phyloP scores from a whole-genome alignment of 1,284 basidiomycete genomes.

The Lignosus rhinocerotis region DNA sequence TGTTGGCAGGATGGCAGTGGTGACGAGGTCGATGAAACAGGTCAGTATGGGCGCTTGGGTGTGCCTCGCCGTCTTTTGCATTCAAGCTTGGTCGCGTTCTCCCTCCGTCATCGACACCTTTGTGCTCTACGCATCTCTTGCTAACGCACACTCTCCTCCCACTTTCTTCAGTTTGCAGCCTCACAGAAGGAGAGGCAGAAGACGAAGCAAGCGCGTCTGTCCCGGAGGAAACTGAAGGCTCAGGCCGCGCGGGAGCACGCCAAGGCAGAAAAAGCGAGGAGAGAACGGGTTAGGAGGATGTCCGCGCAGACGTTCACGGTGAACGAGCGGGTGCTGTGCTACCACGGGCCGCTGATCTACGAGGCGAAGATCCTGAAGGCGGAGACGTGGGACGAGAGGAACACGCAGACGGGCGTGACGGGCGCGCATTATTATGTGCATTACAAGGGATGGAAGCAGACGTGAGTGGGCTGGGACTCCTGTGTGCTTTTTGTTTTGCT shows the following conservation, averaged over 20 bases:
- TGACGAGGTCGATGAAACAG: neutral
- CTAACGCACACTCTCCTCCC: neutral
- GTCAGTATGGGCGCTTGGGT: neutral
- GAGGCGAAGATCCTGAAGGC: conserved; percentile 91
- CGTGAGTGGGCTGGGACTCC: conserved; percentile 52
- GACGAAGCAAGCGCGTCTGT: neutral
- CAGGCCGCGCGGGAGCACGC: neutral
- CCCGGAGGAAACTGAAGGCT: neutral
- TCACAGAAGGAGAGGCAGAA: neutral
- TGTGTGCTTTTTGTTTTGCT: no score
- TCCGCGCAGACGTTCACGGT: conserved; percentile 37
- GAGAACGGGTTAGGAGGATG: conserved; percentile 5
- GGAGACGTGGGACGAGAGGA: conserved; percentile 73
- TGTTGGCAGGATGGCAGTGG: neutral
- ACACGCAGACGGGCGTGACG: conserved; percentile 61
- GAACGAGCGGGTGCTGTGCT: conserved; percentile 88
- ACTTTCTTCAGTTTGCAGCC: neutral
- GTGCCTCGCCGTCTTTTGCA: neutral
- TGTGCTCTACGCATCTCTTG: neutral
- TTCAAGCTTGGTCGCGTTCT: neutral
- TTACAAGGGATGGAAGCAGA: conserved; percentile 99
- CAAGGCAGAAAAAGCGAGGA: neutral
- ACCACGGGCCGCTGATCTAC: conserved; percentile 93
- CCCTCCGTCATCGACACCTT: no score
- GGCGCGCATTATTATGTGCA: conserved; percentile 95